Evolutionary conservation across 352 stramenopile genomes (phyloP).

Genomic region (Globisporangium cylindrosporum): DNA sequence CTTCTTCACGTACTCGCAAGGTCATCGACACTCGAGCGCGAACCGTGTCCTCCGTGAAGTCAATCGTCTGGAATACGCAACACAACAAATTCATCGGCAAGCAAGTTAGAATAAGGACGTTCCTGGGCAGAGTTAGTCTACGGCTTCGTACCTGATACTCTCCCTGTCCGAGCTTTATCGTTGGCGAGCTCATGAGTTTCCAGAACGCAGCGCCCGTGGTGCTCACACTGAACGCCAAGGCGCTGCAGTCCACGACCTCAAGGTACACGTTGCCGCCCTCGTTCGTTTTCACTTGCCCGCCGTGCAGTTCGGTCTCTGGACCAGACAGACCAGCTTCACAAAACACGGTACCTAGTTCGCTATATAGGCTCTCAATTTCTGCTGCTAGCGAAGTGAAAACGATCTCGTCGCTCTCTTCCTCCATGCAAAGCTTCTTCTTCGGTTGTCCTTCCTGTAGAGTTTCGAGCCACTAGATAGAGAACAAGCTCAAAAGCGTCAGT

Average conservation of each 20-base stretch:
- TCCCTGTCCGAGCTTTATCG: not conserved
- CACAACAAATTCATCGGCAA: not conserved
- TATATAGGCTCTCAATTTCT: not conserved
- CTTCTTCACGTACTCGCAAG: not conserved
- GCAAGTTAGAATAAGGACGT: not conserved
- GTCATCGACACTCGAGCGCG: not conserved
- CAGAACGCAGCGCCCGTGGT: constrained; percentile 3
- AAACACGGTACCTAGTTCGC: not conserved
- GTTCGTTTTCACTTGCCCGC: constrained; percentile 5
- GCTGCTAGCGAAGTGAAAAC: not conserved
- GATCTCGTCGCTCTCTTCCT: not conserved
- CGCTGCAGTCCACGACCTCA: constrained; percentile 6
- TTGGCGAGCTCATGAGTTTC: constrained; percentile 4
- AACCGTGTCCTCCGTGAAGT: not conserved
- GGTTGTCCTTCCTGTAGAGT: not conserved
- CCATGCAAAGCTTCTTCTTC: not conserved
- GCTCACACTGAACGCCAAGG: constrained; percentile 1
- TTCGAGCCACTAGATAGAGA: not conserved
- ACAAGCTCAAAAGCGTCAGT: not conserved
- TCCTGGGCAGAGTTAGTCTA: too few relatives aligned
- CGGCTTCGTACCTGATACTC: constrained; percentile 4
- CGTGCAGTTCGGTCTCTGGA: not conserved
- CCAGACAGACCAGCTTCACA: not conserved
- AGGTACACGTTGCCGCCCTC: not conserved
- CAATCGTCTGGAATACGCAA: not conserved